Percentiles rank a stretch among this genome's conserved stretches.
Conservation (phyloP, 345 rosid genomes). For the Eucalyptus sp. region DNA sequence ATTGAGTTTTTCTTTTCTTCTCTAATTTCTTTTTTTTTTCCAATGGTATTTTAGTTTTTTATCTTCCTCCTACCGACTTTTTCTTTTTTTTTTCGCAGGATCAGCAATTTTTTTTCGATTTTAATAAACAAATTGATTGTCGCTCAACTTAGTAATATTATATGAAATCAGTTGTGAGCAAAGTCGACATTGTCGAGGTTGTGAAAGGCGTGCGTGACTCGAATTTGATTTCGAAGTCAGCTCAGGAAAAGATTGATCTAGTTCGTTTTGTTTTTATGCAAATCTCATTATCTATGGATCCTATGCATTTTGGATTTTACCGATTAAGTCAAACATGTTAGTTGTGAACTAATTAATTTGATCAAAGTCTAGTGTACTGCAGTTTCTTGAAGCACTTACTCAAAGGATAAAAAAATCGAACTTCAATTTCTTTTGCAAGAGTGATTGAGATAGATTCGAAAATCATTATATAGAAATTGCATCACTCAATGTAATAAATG, state of each 20-base stretch:
- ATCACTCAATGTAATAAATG: not conserved
- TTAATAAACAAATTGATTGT: not conserved
- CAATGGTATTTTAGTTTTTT: not conserved
- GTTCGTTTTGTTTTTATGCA: not conserved
- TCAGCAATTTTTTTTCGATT: not conserved
- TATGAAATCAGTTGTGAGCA: not conserved
- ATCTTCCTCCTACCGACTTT: not conserved
- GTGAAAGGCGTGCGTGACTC: not conserved
- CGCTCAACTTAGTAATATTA: not conserved
- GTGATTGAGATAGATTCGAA: not conserved
- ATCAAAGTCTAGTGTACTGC: not conserved
- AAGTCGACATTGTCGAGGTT: not conserved
- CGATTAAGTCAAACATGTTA: not conserved
- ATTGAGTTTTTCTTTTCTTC: not conserved
- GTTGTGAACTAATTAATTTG: not conserved
- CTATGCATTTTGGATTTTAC: not conserved
- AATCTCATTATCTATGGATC: not conserved
- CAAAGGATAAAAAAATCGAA: not conserved
- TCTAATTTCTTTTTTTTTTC: not conserved
- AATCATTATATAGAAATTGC: not conserved
- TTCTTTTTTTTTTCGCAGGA: not conserved
- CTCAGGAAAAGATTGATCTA: not conserved
- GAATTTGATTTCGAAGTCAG: not conserved
- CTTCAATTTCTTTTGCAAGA: not conserved
- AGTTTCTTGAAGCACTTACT: not conserved